Percentiles rank a stretch among this genome's conserved stretches.
Evolutionary conservation across 1,284 basidiomycete species (phyloP).

Genomic region (Porogramme epimiltina): DNA sequence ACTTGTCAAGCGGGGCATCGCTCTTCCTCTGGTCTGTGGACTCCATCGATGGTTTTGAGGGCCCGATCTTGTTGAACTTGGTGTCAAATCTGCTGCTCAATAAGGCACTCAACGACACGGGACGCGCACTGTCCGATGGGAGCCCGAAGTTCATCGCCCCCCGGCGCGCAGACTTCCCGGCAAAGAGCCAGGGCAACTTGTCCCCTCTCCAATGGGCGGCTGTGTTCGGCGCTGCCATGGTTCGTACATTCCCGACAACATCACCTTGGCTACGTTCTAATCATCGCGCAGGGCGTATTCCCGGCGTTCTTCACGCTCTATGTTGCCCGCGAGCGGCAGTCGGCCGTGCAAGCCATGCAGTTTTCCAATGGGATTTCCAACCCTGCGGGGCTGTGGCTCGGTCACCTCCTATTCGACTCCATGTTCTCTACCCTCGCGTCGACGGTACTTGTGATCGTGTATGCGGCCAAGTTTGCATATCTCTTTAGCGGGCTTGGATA

Average conservation of each 20-base stretch:
- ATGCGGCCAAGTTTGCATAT: slow-evolving; percentile 48
- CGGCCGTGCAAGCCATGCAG: slow-evolving; percentile 77
- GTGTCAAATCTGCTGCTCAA: slow-evolving; percentile 69
- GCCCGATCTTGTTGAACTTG: slow-evolving; percentile 65
- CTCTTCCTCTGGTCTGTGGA: slow-evolving; percentile 67
- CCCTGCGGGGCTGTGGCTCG: slow-evolving; percentile 77
- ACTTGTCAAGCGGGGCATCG: slow-evolving; percentile 43
- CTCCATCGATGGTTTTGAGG: slow-evolving; percentile 50
- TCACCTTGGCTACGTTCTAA: too few species aligned
- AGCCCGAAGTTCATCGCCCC: not conserved
- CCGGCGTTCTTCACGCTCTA: slow-evolving; percentile 83
- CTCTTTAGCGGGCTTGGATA: slow-evolving; percentile 76
- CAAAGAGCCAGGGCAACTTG: slow-evolving; percentile 2
- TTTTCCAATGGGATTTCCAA: slow-evolving; percentile 76
- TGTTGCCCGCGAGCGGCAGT: slow-evolving; percentile 66
- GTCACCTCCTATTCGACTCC: slow-evolving; percentile 76
- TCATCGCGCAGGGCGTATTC: slow-evolving; percentile 48
- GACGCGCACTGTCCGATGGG: slow-evolving; percentile 27
- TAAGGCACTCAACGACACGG: slow-evolving; percentile 51
- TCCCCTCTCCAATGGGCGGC: slow-evolving; percentile 64
- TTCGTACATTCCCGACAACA: slow-evolving; percentile 30
- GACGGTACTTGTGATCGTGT: slow-evolving; percentile 66
- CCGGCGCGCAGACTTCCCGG: too few species aligned
- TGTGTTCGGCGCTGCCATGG: slow-evolving; percentile 73
- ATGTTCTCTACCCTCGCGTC: slow-evolving; percentile 61